phyloP scores from a whole-genome alignment of 2,329 filamentous ascomycete species.

The Annulohypoxylon truncatum region DNA sequence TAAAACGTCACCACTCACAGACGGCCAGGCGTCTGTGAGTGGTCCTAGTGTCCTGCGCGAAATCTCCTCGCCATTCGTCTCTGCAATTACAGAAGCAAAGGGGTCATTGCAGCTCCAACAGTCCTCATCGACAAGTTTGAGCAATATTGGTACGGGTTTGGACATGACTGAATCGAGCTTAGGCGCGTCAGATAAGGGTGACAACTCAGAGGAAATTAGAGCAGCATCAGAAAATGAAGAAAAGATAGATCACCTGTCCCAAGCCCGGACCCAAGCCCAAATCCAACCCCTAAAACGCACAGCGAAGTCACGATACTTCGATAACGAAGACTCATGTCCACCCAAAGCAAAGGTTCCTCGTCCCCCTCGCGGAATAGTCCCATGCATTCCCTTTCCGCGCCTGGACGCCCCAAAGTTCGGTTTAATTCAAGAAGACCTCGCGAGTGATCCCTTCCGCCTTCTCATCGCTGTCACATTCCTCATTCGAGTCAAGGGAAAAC shows the following conservation, averaged over 20 bases:
- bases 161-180: not conserved
- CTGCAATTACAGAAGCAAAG: constrained; percentile 2
- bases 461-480: constrained; percentile 87
- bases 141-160: not conserved
- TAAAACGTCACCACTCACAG: constrained; percentile 42
- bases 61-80: not conserved
- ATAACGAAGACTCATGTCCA: constrained; percentile 6
- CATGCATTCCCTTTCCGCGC: constrained; percentile 73
- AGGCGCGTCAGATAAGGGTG: not conserved
- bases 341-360: constrained; percentile 47
- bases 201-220: not conserved
- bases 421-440: constrained; percentile 84
- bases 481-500: constrained; percentile 79
- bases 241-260: not conserved
- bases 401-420: constrained; percentile 75
- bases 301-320: constrained; percentile 53
- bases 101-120: not conserved
- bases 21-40: constrained; percentile 42
- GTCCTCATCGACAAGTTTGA: not conserved
- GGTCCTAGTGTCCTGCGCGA: constrained; percentile 18
- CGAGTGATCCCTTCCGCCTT: constrained; percentile 79
- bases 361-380: constrained; percentile 59
- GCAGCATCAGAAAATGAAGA: not conserved
- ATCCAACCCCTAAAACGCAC: constrained; percentile 42
- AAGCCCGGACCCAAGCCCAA: constrained; percentile 16